Evolutionary conservation across 192 early-diverging fungal species (phyloP).

Genomic region (Gonapodya sp.): DNA sequence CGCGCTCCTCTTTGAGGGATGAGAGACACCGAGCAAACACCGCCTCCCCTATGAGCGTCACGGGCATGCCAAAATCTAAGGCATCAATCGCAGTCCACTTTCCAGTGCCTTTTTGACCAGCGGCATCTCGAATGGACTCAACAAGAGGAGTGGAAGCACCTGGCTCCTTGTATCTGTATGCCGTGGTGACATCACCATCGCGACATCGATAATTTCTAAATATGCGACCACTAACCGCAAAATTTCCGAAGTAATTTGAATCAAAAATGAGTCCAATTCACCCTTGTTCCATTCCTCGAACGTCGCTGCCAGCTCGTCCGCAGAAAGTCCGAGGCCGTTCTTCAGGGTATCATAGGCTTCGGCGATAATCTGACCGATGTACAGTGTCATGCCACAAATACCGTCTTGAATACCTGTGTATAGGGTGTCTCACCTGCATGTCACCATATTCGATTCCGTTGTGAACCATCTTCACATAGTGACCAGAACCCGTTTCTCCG

Average conservation of each 20-base stretch:
- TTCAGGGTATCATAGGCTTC: slow-evolving; percentile 92
- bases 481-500: slow-evolving; percentile 90
- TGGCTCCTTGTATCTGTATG: slow-evolving; percentile 62
- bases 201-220: not conserved
- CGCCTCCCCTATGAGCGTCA: slow-evolving; percentile 96
- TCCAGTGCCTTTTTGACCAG: slow-evolving; percentile 96
- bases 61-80: slow-evolving; percentile 89
- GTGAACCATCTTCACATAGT: slow-evolving; percentile 99
- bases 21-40: slow-evolving; percentile 96
- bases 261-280: slow-evolving; percentile 92
- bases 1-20: slow-evolving; percentile 91
- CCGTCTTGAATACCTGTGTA: not conserved
- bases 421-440: slow-evolving; percentile 59
- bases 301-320: slow-evolving; percentile 83
- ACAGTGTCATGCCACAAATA: not conserved
- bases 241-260: slow-evolving; percentile 93
- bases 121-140: slow-evolving; percentile 91
- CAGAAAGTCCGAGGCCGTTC: slow-evolving; percentile 65
- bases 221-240: slow-evolving; percentile 57
- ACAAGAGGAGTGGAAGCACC: slow-evolving; percentile 73
- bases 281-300: slow-evolving; percentile 96
- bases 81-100: slow-evolving; percentile 97
- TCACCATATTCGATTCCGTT: slow-evolving; percentile 99
- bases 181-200: not conserved
- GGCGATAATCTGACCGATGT: slow-evolving; percentile 53